Evolutionary conservation across 2,329 filamentous ascomycete genomes (phyloP).

Genomic region (Hysterium pulicare): DNA sequence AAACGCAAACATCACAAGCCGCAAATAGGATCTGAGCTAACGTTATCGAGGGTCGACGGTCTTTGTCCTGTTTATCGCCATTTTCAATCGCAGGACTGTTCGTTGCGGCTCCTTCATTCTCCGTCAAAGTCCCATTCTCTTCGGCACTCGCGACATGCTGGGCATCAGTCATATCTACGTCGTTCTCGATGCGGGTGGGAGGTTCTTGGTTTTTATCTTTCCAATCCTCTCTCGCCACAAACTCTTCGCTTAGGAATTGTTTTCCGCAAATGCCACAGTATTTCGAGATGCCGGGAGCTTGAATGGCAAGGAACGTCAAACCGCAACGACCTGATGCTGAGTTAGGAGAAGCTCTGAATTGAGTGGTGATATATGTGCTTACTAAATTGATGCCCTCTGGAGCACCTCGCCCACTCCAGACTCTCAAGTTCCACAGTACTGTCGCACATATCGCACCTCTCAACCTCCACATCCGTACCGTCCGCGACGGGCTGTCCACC

Average conservation of each 20-base stretch:
- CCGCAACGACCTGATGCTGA: slow-evolving; percentile 53
- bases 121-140: too few species aligned
- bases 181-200: background rate
- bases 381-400: slow-evolving; percentile 52
- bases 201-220: background rate
- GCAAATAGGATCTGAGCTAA: slow-evolving; percentile 31
- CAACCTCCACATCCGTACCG: slow-evolving; percentile 22
- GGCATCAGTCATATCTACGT: slow-evolving; percentile 1
- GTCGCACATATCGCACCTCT: slow-evolving; percentile 54
- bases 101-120: background rate
- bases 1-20: slow-evolving; percentile 34
- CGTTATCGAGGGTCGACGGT: background rate
- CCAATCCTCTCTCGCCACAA: slow-evolving; percentile 12
- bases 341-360: background rate
- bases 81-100: background rate
- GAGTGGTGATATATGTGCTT: slow-evolving; percentile 12
- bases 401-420: slow-evolving; percentile 46
- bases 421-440: slow-evolving; percentile 48
- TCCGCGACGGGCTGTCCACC: background rate
- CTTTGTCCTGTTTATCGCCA: background rate
- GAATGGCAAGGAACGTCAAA: slow-evolving; percentile 54
- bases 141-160: background rate
- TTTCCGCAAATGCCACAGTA: slow-evolving; percentile 52
- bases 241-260: slow-evolving; percentile 48
- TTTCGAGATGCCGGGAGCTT: slow-evolving; percentile 53